A percentile compares a stretch with the other conserved stretches of the same genome.
phyloP scores from a whole-genome alignment of 495 filamentous ascomycete genomes.

The Penicillium bialowiezense region DNA sequence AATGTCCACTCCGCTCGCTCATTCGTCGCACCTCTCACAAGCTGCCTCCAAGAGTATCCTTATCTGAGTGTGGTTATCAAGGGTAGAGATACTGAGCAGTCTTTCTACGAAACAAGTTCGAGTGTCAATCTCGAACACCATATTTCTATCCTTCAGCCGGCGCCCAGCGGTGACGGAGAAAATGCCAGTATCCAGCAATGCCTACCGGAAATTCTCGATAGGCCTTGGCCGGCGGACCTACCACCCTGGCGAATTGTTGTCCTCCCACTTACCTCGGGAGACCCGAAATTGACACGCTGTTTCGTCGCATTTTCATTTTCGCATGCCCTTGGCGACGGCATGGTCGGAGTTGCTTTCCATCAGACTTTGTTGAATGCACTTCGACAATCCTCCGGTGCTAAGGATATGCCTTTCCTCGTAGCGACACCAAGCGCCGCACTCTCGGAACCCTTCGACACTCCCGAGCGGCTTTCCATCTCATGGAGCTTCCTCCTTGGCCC shows the following conservation, averaged over 20 bases:
- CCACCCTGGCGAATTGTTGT: constrained; percentile 27
- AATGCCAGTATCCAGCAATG: constrained; percentile 6
- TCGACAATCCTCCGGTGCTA: background rate
- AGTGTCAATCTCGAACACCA: constrained; percentile 20
- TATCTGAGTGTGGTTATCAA: constrained; percentile 19
- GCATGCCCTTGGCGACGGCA: constrained; percentile 23
- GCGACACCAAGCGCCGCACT: constrained; percentile 5
- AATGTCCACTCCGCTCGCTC: constrained; percentile 6
- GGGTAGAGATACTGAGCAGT: constrained; percentile 20
- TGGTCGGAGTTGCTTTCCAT: constrained; percentile 22
- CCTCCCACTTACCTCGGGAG: constrained; percentile 11
- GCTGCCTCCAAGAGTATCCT: constrained; percentile 15
- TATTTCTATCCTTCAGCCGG: constrained; percentile 14
- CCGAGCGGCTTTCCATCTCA: constrained; percentile 23
- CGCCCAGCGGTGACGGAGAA: background rate
- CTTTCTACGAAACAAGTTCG: constrained; percentile 12
- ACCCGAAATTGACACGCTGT: constrained; percentile 10
- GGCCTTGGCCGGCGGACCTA: constrained; percentile 19
- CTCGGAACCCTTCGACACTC: constrained; percentile 20
- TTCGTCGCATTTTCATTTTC: constrained; percentile 24
- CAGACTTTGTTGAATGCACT: constrained; percentile 16
- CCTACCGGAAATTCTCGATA: constrained; percentile 17
- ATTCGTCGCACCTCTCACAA: constrained; percentile 14
- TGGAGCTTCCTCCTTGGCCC: constrained; percentile 22
- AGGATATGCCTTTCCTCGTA: constrained; percentile 5